Percentiles rank a stretch among this genome's conserved stretches.
phyloP scores from a whole-genome alignment of 1,284 basidiomycete genomes.

The Apiotrichum siamense region DNA sequence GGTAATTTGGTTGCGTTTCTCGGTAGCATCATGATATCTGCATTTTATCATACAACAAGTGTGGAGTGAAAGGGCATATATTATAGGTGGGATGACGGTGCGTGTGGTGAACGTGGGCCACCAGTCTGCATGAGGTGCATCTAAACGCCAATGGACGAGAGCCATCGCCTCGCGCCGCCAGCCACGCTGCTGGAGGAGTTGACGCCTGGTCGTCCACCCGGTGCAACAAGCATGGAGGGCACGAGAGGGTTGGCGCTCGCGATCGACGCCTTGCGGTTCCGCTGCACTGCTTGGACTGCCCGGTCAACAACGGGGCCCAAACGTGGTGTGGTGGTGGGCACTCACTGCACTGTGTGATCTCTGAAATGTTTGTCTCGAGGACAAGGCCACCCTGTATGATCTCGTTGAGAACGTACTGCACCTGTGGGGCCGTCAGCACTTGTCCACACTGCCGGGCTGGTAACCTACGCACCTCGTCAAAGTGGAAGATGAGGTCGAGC shows the following conservation, averaged over 20 bases:
- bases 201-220: constrained; percentile 10
- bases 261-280: constrained; percentile 40
- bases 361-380: constrained; percentile 93
- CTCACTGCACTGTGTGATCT: constrained; percentile 69
- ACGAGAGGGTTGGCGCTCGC: constrained; percentile 40
- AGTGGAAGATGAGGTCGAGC: constrained; percentile 96
- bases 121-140: not conserved
- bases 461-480: constrained; percentile 69
- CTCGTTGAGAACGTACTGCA: constrained; percentile 88
- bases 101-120: too few species aligned
- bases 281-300: constrained; percentile 31
- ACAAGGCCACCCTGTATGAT: constrained; percentile 96
- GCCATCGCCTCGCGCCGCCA: constrained; percentile 37
- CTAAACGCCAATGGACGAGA: constrained; percentile 42
- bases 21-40: constrained; percentile 8
- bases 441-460: too few species aligned
- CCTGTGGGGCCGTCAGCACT: constrained; percentile 51
- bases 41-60: constrained; percentile 15
- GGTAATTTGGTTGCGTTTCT: too few species aligned
- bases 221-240: constrained; percentile 31
- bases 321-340: not conserved
- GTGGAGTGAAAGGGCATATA: not conserved
- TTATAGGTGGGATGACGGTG: too few species aligned
- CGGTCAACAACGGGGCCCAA: too few species aligned
- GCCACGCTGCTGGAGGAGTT: constrained; percentile 9